These are phyloP conservation scores for Cinchona pubescens DNA, from an alignment of 257 asterid genomes.

Conservation along the genomic window DNA sequence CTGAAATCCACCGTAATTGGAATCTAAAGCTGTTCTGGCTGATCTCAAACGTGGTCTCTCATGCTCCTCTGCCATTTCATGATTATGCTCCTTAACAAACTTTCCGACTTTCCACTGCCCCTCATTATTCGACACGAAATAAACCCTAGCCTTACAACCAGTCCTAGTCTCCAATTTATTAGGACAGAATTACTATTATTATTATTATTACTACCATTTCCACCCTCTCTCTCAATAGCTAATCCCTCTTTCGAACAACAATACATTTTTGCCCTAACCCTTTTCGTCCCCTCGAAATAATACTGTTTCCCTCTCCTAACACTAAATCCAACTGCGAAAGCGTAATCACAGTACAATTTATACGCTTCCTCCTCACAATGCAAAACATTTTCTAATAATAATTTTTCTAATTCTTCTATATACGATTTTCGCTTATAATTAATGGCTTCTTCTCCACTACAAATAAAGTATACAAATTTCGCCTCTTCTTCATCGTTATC, in stretches of 20 bases:
- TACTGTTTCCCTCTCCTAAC: constrained; percentile 20
- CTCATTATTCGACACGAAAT: constrained; percentile 13
- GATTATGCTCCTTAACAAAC: constrained; percentile 22
- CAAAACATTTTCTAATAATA: not conserved
- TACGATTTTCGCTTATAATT: not conserved
- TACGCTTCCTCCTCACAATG: constrained; percentile 17
- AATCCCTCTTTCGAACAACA: constrained; percentile 22
- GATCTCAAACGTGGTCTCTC: constrained; percentile 21
- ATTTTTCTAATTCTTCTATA: constrained; percentile 1
- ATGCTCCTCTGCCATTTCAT: constrained; percentile 19
- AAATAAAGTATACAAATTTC: not conserved
- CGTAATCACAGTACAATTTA: constrained; percentile 20
- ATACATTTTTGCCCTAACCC: constrained; percentile 15
- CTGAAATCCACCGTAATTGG: not conserved
- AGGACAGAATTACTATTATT: too few species aligned
- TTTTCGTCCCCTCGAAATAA: constrained; percentile 15
- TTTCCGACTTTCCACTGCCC: constrained; percentile 18
- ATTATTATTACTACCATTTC: not conserved
- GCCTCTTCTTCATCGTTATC: constrained; percentile 8
- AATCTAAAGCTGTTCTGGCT: constrained; percentile 11
- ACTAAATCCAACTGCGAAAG: constrained; percentile 17
- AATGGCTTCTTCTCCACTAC: constrained; percentile 11
- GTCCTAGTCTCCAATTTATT: constrained; percentile 16
- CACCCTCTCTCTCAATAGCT: constrained; percentile 10
- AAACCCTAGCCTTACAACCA: constrained; percentile 17